Conservation (phyloP, 2,329 filamentous ascomycete genomes). For the Colletotrichum sp. region DNA sequence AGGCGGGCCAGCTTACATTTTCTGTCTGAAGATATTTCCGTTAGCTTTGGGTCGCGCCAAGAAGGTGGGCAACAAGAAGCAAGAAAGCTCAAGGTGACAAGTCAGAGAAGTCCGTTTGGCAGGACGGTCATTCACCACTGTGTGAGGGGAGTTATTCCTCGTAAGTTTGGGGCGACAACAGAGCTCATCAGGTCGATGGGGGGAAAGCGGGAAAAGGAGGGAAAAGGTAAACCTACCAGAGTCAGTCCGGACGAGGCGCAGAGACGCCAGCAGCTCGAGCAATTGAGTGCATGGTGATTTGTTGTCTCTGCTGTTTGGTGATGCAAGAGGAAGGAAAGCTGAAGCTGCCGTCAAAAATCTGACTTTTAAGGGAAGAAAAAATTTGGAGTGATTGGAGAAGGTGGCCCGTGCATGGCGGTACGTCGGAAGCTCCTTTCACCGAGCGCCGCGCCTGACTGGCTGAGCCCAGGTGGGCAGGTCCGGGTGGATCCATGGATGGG, state of each 20-base stretch:
- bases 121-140: constrained; percentile 58
- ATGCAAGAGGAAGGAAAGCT: neutral
- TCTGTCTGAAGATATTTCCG: neutral
- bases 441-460: neutral
- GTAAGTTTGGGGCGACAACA: constrained; percentile 57
- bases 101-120: constrained; percentile 63
- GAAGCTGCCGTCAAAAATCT: neutral
- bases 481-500: neutral
- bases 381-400: constrained; percentile 18
- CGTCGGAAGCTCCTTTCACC: constrained; percentile 15
- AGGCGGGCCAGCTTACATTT: neutral
- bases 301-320: constrained; percentile 10
- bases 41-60: neutral
- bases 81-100: constrained; percentile 11
- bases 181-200: constrained; percentile 44
- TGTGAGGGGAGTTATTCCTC: constrained; percentile 51
- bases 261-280: neutral
- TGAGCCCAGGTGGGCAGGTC: neutral
- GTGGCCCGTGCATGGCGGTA: constrained; percentile 12
- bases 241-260: neutral
- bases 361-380: constrained; percentile 10
- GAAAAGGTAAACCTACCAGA: constrained; percentile 19
- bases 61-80: neutral
- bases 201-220: constrained; percentile 5
- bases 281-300: neutral